Percentiles rank a stretch among this genome's conserved stretches.
Conservation (phyloP, 2,329 filamentous ascomycete genomes). For the Dothideomycetes sp. region DNA sequence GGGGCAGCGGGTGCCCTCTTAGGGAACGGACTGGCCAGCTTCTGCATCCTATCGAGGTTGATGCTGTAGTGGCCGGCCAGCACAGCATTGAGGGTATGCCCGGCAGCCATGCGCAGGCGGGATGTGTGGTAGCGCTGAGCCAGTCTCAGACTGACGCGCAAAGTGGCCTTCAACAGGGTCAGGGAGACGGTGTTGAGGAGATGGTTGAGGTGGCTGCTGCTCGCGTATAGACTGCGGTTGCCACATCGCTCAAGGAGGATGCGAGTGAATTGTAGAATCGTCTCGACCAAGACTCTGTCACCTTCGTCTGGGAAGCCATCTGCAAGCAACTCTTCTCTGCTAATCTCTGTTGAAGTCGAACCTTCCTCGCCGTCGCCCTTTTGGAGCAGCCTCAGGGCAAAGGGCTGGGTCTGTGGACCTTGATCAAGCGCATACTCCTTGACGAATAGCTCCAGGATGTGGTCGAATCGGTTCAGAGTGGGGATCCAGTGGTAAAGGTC, state of each 20-base stretch:
- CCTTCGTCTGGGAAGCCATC: conserved; percentile 59
- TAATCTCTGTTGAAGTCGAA: background rate
- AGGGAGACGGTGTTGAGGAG: conserved; percentile 80
- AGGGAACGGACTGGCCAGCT: conserved; percentile 69
- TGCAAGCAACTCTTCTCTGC: conserved; percentile 25
- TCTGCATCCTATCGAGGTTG: conserved; percentile 67
- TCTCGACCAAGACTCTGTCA: conserved; percentile 69
- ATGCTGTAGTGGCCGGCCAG: conserved; percentile 73
- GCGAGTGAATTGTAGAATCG: conserved; percentile 73
- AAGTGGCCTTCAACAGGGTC: conserved; percentile 62
- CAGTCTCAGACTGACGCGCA: conserved; percentile 73
- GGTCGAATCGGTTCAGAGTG: conserved; percentile 85
- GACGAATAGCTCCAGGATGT: conserved; percentile 72
- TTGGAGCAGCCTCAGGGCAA: conserved; percentile 54
- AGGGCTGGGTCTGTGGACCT: conserved; percentile 70
- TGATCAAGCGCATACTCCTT: conserved; percentile 67
- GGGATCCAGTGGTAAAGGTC: conserved; percentile 98
- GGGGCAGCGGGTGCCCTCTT: conserved; percentile 49
- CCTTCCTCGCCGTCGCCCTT: conserved; percentile 41
- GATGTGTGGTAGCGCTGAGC: conserved; percentile 89
- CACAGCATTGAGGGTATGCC: conserved; percentile 43
- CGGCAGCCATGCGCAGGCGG: conserved; percentile 57
- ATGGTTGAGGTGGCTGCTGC: conserved; percentile 79
- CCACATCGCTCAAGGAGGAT: conserved; percentile 89
- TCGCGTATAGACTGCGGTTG: conserved; percentile 91